These are phyloP conservation scores for Bauhinia variegata DNA, from an alignment of 306 rosid genomes.

Conservation along the genomic window DNA sequence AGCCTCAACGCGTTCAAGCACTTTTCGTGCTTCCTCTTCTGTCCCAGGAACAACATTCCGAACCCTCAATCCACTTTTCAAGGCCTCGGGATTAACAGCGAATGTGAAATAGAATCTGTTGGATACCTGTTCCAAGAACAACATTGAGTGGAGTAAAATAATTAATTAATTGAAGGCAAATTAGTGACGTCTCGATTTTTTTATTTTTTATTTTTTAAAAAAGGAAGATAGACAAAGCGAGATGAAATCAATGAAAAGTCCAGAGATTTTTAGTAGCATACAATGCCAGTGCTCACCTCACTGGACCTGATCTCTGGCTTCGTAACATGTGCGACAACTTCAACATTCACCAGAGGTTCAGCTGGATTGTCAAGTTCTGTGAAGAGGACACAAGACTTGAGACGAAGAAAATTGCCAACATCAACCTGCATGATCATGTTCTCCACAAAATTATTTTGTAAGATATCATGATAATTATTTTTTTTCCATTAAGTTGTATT, in stretches of 20 bases:
- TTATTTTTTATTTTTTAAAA: neutral
- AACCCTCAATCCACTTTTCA: slow-evolving; percentile 59
- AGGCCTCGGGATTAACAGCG: slow-evolving; percentile 56
- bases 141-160: slow-evolving; percentile 17
- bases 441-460: neutral
- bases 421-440: slow-evolving; percentile 70
- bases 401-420: slow-evolving; percentile 83
- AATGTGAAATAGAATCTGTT: slow-evolving; percentile 88
- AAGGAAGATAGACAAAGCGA: neutral
- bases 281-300: slow-evolving; percentile 59
- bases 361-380: slow-evolving; percentile 64
- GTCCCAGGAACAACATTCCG: slow-evolving; percentile 76
- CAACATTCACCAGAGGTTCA: slow-evolving; percentile 73
- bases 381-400: slow-evolving; percentile 80
- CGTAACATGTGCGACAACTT: slow-evolving; percentile 84
- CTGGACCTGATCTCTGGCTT: slow-evolving; percentile 80
- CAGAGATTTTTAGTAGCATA: neutral
- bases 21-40: slow-evolving; percentile 75
- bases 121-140: slow-evolving; percentile 59
- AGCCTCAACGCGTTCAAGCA: slow-evolving; percentile 74
- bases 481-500: slow-evolving; percentile 6
- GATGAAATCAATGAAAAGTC: neutral
- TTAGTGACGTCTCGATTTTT: neutral
- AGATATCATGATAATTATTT: slow-evolving; percentile 10
- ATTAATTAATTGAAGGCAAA: neutral